phyloP scores from a whole-genome alignment of 2,329 filamentous ascomycete species.

The Geosmithia flava region DNA sequence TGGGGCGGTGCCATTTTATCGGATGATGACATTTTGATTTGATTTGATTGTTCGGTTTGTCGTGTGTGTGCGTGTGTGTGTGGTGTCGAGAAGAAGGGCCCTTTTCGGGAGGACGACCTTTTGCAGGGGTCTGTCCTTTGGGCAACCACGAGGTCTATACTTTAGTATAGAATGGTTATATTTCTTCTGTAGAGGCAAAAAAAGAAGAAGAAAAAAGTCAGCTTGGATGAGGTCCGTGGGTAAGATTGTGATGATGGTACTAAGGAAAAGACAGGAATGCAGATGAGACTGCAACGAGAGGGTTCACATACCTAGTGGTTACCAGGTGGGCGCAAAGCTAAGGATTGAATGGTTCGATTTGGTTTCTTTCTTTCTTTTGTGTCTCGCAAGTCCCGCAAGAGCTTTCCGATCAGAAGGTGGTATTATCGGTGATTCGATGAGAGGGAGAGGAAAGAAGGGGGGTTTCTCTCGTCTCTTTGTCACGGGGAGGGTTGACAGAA shows the following conservation, averaged over 20 bases:
- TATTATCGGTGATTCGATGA: too few relatives aligned
- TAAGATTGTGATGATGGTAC: neutral
- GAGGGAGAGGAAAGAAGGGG: too few relatives aligned
- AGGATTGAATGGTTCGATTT: neutral
- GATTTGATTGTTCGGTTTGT: too few relatives aligned
- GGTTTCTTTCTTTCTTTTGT: neutral
- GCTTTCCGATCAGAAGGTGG: too few relatives aligned
- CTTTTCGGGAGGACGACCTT: constrained; percentile 4
- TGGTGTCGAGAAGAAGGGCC: neutral
- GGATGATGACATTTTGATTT: neutral
- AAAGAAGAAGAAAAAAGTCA: too few relatives aligned
- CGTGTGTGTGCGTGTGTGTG: neutral
- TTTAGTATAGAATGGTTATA: too few relatives aligned
- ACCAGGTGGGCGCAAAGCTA: neutral
- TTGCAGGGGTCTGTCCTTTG: too few relatives aligned
- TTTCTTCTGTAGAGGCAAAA: too few relatives aligned
- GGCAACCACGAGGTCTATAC: too few relatives aligned
- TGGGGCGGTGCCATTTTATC: neutral
- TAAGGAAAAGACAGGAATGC: neutral
- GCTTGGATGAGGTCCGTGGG: neutral
- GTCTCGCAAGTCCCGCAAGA: neutral
- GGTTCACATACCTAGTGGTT: neutral
- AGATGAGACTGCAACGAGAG: neutral
- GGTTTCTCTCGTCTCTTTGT: too few relatives aligned
- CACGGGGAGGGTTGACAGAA: too few relatives aligned